phyloP scores from a whole-genome alignment of 2,329 filamentous ascomycete species.

The Talaromyces sp. region DNA sequence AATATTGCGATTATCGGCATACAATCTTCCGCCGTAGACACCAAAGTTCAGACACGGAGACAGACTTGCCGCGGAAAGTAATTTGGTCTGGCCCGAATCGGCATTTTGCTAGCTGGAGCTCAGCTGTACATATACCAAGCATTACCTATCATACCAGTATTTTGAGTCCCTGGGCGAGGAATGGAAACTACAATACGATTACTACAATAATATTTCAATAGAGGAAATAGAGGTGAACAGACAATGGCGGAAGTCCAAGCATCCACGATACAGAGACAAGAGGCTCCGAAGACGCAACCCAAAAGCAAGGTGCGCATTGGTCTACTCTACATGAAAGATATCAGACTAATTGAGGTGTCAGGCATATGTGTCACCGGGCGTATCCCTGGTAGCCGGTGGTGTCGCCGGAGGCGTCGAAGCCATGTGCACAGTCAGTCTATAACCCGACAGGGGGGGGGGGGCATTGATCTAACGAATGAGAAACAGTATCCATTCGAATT shows the following conservation, averaged over 20 bases:
- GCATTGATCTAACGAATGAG: neutral
- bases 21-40: neutral
- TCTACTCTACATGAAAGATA: neutral
- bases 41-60: neutral
- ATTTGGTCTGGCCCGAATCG: neutral
- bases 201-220: neutral
- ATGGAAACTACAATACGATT: neutral
- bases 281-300: neutral
- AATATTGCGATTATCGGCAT: neutral
- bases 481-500: constrained; percentile 64
- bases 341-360: neutral
- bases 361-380: constrained; percentile 33
- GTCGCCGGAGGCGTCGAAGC: constrained; percentile 55
- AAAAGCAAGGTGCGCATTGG: neutral
- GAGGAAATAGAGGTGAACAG: neutral
- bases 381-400: constrained; percentile 52
- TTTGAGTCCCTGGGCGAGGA: no score
- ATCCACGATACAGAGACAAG: neutral
- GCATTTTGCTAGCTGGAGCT: neutral
- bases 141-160: neutral
- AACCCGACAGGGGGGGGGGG: neutral
- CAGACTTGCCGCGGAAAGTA: constrained; percentile 6
- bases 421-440: constrained; percentile 42
- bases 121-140: neutral
- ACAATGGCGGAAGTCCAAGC: constrained; percentile 10